A percentile compares a stretch with the other conserved stretches of the same genome.
These are phyloP conservation scores for Aspergillus sergii DNA, from an alignment of 2,329 filamentous ascomycete species.

Conservation along the genomic window DNA sequence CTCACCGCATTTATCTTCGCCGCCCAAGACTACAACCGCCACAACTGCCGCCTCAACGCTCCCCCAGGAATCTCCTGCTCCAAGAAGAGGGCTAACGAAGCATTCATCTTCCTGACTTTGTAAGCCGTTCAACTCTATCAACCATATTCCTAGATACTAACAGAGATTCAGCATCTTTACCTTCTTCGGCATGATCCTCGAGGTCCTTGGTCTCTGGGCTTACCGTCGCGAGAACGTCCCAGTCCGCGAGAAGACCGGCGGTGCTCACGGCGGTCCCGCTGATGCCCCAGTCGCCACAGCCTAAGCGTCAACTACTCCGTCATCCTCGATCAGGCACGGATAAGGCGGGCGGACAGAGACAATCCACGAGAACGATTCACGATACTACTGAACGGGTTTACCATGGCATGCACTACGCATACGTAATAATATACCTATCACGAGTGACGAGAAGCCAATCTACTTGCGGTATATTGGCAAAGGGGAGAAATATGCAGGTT, in stretches of 20 bases:
- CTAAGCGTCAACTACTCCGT: background rate
- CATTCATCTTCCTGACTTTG: conserved; percentile 51
- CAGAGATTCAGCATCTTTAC: conserved; percentile 42
- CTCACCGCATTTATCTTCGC: conserved; percentile 53
- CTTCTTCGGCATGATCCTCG: conserved; percentile 41
- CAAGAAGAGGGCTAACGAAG: conserved; percentile 44
- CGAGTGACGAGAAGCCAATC: background rate
- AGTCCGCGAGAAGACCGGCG: conserved; percentile 29
- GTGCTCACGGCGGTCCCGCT: conserved; percentile 21
- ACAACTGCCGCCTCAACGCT: conserved; percentile 33
- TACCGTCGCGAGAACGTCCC: conserved; percentile 27
- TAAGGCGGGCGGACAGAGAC: background rate
- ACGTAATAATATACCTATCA: conserved; percentile 2
- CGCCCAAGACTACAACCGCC: conserved; percentile 46
- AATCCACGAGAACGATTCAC: background rate
- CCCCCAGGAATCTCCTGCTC: conserved; percentile 39
- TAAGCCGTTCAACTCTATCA: conserved; percentile 29
- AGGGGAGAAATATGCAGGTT: background rate
- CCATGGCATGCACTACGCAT: background rate
- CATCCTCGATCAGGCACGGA: background rate
- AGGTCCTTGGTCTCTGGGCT: conserved; percentile 39
- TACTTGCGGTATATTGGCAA: background rate
- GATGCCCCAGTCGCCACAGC: conserved; percentile 14
- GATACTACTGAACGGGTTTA: background rate
- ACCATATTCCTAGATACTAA: background rate